These are phyloP conservation scores for Trifolium dubium DNA, from an alignment of 306 rosid genomes.

Conservation along the genomic window DNA sequence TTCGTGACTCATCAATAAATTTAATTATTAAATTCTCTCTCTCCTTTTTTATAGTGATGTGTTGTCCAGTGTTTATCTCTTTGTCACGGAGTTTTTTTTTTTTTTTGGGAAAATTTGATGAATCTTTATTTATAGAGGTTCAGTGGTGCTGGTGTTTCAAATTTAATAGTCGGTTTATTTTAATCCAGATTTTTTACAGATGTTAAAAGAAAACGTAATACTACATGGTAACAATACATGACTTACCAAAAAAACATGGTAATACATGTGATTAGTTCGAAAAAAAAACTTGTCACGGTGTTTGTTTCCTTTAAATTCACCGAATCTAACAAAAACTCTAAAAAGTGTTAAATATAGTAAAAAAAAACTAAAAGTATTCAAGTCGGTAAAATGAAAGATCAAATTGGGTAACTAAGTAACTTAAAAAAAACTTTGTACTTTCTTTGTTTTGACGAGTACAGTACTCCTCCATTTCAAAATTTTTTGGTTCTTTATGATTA, in stretches of 20 bases:
- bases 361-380: not conserved
- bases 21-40: slow-evolving; percentile 9
- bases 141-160: not conserved
- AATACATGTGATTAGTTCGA: not conserved
- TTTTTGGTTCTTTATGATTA: too few species aligned
- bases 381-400: not conserved
- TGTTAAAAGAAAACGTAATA: too few species aligned
- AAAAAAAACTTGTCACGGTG: not conserved
- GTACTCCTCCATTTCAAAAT: too few species aligned
- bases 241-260: too few species aligned
- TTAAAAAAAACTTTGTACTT: not conserved
- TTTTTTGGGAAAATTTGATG: not conserved
- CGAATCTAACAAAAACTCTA: not conserved
- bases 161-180: not conserved
- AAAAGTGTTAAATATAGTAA: not conserved
- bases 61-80: slow-evolving; percentile 4
- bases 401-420: not conserved
- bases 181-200: not conserved
- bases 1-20: not conserved
- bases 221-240: too few species aligned
- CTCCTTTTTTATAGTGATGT: not conserved
- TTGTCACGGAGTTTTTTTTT: not conserved
- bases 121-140: not conserved
- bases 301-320: not conserved
- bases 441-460: too few species aligned